A percentile compares a stretch with the other conserved stretches of the same genome.
phyloP scores from a whole-genome alignment of 2,329 filamentous ascomycete species.

The Rutstroemia sp. region DNA sequence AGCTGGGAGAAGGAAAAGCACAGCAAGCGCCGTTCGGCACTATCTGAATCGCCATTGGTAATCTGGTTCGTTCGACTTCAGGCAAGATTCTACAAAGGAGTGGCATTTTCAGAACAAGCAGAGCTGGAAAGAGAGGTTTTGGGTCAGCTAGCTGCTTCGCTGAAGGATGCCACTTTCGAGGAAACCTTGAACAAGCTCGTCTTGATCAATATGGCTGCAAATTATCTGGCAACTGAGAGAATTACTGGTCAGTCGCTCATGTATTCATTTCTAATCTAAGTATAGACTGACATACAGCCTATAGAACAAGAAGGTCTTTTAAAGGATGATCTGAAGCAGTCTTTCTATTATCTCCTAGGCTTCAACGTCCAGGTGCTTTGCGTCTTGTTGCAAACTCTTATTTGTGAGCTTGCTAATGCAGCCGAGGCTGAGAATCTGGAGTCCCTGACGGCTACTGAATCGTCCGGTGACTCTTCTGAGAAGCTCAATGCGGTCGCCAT shows the following conservation, averaged over 20 bases:
- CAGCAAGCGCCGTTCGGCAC: slow-evolving; percentile 16
- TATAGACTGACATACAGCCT: no score
- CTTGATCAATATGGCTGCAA: slow-evolving; percentile 79
- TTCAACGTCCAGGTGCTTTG: slow-evolving; percentile 75
- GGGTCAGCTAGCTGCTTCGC: slow-evolving; percentile 63
- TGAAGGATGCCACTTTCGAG: slow-evolving; percentile 61
- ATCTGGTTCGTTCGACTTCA: slow-evolving; percentile 84
- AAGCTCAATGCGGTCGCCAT: slow-evolving; percentile 52
- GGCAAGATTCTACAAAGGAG: slow-evolving; percentile 73
- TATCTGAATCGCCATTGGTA: slow-evolving; percentile 49
- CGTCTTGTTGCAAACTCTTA: slow-evolving; percentile 61
- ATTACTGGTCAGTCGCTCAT: slow-evolving; percentile 42
- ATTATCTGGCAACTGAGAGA: slow-evolving; percentile 60
- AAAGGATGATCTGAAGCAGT: slow-evolving; percentile 27
- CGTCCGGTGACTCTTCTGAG: slow-evolving; percentile 33
- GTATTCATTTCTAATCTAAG: no score
- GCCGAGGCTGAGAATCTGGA: slow-evolving; percentile 35
- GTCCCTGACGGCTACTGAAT: slow-evolving; percentile 32
- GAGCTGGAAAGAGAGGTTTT: slow-evolving; percentile 84
- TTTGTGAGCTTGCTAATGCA: slow-evolving; percentile 57
- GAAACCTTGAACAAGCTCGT: slow-evolving; percentile 69
- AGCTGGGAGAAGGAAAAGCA: slow-evolving; percentile 49
- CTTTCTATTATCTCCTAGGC: slow-evolving; percentile 60
- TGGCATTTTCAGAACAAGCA: slow-evolving; percentile 64
- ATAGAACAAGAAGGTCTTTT: slow-evolving; percentile 33